phyloP scores from a whole-genome alignment of 768 basidiomycete genomes.

The Favolaschia claudopus region DNA sequence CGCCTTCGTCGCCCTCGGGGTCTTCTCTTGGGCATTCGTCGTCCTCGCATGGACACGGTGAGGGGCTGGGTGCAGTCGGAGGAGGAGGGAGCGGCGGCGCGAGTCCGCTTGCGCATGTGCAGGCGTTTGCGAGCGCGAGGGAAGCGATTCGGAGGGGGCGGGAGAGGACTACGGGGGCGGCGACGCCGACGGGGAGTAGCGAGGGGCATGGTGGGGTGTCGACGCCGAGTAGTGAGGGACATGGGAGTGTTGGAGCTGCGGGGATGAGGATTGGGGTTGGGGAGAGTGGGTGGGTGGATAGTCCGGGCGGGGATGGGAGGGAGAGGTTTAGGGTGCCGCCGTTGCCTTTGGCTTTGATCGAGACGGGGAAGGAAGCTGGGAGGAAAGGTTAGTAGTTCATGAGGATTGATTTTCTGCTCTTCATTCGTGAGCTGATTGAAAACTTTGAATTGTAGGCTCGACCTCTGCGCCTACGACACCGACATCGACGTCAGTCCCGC shows the following conservation, averaged over 20 bases:
- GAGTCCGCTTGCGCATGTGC: conserved; percentile 7
- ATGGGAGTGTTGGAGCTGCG: not conserved
- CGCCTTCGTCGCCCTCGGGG: not conserved
- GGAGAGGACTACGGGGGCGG: conserved; percentile 9
- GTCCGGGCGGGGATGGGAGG: not conserved
- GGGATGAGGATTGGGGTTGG: not conserved
- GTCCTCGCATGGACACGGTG: not conserved
- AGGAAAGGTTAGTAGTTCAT: not conserved
- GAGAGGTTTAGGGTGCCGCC: not conserved
- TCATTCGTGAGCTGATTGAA: too few relatives aligned
- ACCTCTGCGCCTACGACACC: too few relatives aligned
- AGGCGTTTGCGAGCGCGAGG: conserved; percentile 24
- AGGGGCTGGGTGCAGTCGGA: not conserved
- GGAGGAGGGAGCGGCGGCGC: not conserved
- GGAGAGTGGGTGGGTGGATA: too few relatives aligned
- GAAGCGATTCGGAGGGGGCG: conserved; percentile 21
- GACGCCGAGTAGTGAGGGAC: not conserved
- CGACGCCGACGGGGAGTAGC: not conserved
- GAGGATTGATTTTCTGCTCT: not conserved
- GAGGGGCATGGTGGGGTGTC: not conserved
- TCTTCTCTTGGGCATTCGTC: not conserved
- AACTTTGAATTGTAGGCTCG: too few relatives aligned
- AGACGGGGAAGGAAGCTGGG: not conserved
- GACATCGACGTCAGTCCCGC: too few relatives aligned
- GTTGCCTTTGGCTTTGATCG: too few relatives aligned